Base-by-base conservation (phyloP, 1,284 basidiomycete species). In the Thelephora terrestris region DNA sequence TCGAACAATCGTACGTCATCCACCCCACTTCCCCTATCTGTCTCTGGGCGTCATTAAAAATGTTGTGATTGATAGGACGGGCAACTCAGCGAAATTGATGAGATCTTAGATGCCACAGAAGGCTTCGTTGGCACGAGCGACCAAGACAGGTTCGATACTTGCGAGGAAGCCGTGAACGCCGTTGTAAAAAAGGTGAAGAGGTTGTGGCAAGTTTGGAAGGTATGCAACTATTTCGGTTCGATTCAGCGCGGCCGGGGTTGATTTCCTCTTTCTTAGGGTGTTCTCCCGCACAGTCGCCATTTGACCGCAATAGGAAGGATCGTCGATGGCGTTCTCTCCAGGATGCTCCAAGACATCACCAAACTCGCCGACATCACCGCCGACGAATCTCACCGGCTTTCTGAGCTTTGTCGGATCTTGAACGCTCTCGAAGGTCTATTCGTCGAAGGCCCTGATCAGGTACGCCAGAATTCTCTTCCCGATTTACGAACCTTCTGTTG, bases 321-420 rank as follows among this genome's bases (percentile, higher is more conserved):
- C 10, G 78, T 88, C 12, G 85, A 97, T 51, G 72, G 78, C 10
- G 79, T 83, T 3, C 71, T 95, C 27, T 71, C 71, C 3, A 71
- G 79, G 3, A 76, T 96, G 4, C 70, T 94, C 9, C 73, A 75
- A 43, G 85, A 89, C 55, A 76, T 98, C 12, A 69, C 94, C 42
- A 79, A 78, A 0, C 69, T 98, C 45, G 75, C 78, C 2, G 95
- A 99, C 64, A 98, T 99, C 56, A 85, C 92, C 0, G 94, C 91
- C 58, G 72, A 81, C 9, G 94, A 98, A 57, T 95, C 92, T 4
- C 82, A 88, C 55, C 74, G 81, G 42, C 67, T 99, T 29, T 85
- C 85, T 55, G 81, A 88, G 58, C 71, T 97, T 1, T 87, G 92
- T 63, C 78, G 80, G 50, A 81, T 87, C 37, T 64, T 98, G 43